Evolutionary conservation across 208 protist species (phyloP).

Genomic region (Crithidia bombi): DNA sequence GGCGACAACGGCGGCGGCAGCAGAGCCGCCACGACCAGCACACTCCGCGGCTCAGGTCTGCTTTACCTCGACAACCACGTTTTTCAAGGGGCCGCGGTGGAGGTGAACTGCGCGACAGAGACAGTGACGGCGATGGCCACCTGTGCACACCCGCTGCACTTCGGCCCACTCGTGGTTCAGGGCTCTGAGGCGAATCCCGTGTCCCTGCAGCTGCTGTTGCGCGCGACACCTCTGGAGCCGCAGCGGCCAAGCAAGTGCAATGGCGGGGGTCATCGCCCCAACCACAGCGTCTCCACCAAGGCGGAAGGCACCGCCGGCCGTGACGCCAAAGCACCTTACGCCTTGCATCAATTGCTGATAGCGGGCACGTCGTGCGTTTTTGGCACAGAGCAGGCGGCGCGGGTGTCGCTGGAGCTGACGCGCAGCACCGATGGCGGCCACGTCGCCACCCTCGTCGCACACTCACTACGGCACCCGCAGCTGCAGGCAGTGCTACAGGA

Average conservation of each 20-base stretch:
- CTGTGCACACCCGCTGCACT: slow-evolving; percentile 14
- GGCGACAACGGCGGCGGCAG: neutral
- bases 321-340: neutral
- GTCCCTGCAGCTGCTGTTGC: slow-evolving; percentile 11
- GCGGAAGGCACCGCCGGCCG: too few relatives aligned
- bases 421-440: slow-evolving; percentile 5
- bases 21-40: neutral
- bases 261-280: too few relatives aligned
- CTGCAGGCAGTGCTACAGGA: slow-evolving; percentile 53
- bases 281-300: too few relatives aligned
- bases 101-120: slow-evolving; percentile 3
- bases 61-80: slow-evolving; percentile 30
- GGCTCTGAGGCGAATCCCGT: slow-evolving; percentile 17
- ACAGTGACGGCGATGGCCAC: slow-evolving; percentile 11
- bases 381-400: neutral
- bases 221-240: neutral
- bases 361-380: slow-evolving; percentile 16
- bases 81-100: slow-evolving; percentile 20
- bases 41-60: slow-evolving; percentile 17
- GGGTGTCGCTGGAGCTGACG: slow-evolving; percentile 30
- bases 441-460: slow-evolving; percentile 17
- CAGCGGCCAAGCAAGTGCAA: neutral
- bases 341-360: slow-evolving; percentile 13
- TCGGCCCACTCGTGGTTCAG: slow-evolving; percentile 21
- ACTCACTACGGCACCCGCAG: slow-evolving; percentile 15